Conservation (phyloP, 2,329 filamentous ascomycete species). For the Aspergillus oerlinghausenensis region DNA sequence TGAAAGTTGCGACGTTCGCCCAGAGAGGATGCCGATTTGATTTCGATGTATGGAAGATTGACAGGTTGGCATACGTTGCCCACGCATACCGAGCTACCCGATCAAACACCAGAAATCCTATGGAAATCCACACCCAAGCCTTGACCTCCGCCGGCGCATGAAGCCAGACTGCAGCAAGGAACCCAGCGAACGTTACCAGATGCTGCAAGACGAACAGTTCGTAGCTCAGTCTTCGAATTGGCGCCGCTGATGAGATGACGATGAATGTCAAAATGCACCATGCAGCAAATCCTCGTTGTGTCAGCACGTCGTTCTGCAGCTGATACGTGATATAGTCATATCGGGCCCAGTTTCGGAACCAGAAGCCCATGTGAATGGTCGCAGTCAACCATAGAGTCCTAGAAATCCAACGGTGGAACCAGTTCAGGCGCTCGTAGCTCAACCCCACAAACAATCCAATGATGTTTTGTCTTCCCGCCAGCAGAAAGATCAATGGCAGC, state of each 20-base stretch:
- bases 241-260: constrained; percentile 47
- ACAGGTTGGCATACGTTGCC: constrained; percentile 39
- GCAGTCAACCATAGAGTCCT: constrained; percentile 50
- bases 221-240: constrained; percentile 47
- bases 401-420: constrained; percentile 50
- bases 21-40: constrained; percentile 23
- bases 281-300: constrained; percentile 49
- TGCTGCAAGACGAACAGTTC: constrained; percentile 54
- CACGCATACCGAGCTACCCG: constrained; percentile 35
- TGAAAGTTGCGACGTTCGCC: constrained; percentile 42
- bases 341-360: constrained; percentile 49
- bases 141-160: constrained; percentile 45
- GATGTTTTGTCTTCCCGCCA: constrained; percentile 54
- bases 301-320: constrained; percentile 45
- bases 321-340: constrained; percentile 49
- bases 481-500: constrained; percentile 52
- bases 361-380: constrained; percentile 53
- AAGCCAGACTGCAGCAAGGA: constrained; percentile 46
- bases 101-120: constrained; percentile 45
- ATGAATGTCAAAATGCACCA: constrained; percentile 51
- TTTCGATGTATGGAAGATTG: constrained; percentile 33
- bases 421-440: constrained; percentile 49
- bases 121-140: constrained; percentile 45
- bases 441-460: constrained; percentile 46
- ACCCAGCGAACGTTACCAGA: constrained; percentile 47